Percentiles rank a stretch among this genome's conserved stretches.
These are phyloP conservation scores for Colletotrichum kahawae DNA, from an alignment of 2,329 filamentous ascomycete species.

Conservation along the genomic window DNA sequence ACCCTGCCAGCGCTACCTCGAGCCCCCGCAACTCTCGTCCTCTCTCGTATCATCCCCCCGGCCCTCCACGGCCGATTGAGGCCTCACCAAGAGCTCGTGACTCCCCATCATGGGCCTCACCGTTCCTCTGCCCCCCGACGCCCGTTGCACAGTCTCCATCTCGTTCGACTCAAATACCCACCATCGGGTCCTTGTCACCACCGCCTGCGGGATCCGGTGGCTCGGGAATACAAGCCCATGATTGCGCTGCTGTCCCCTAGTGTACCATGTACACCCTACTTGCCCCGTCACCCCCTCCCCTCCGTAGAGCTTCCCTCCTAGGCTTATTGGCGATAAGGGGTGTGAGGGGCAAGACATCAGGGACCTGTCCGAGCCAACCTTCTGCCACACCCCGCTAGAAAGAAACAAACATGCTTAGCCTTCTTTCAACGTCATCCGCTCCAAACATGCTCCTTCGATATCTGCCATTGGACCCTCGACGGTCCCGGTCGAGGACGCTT, in stretches of 20 bases:
- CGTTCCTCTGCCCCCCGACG: neutral
- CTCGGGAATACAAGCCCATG: constrained; percentile 18
- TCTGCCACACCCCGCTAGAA: neutral
- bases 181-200: neutral
- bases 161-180: neutral
- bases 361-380: neutral
- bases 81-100: neutral
- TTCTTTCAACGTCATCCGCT: constrained; percentile 19
- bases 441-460: neutral
- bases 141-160: neutral
- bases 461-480: neutral
- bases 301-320: neutral
- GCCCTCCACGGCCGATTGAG: neutral
- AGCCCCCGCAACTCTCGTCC: neutral
- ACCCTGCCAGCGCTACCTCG: neutral
- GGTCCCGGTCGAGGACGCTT: neutral
- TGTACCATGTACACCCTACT: neutral
- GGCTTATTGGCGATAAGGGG: neutral
- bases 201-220: constrained; percentile 17
- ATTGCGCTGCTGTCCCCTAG: constrained; percentile 17
- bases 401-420: constrained; percentile 9
- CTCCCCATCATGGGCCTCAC: neutral
- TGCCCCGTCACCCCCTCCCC: neutral
- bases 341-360: constrained; percentile 16
- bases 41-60: neutral